Conservation (phyloP, 495 filamentous ascomycete species). For the Aspergillus kassunensis region DNA sequence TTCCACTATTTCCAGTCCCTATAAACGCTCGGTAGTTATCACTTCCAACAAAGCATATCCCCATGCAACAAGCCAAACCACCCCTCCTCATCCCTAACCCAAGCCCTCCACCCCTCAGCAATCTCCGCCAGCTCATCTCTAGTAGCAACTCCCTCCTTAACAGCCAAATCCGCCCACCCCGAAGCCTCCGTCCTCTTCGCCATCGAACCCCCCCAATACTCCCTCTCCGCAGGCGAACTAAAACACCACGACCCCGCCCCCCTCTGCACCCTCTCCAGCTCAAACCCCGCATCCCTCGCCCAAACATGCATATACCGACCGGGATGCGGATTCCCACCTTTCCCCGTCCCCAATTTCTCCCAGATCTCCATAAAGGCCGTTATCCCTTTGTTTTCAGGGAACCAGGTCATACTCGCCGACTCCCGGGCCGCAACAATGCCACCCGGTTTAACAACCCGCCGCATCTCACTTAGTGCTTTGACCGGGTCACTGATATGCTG, state of each 20-base stretch:
- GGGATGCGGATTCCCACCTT: slow-evolving; percentile 45
- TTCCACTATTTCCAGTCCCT: no score
- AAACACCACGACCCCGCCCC: slow-evolving; percentile 48
- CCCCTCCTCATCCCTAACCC: slow-evolving; percentile 42
- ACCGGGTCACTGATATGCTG: slow-evolving; percentile 48
- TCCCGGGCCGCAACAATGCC: slow-evolving; percentile 54
- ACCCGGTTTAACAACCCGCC: slow-evolving; percentile 39
- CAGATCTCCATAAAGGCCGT: slow-evolving; percentile 36
- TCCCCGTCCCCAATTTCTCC: slow-evolving; percentile 27
- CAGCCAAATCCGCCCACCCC: slow-evolving; percentile 33
- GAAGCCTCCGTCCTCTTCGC: slow-evolving; percentile 36
- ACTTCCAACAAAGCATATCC: slow-evolving; percentile 50
- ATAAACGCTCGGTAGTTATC: no score
- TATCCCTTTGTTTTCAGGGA: slow-evolving; percentile 43
- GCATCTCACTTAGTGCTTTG: slow-evolving; percentile 47
- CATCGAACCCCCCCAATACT: slow-evolving; percentile 48
- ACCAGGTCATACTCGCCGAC: slow-evolving; percentile 42
- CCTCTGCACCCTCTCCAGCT: slow-evolving; percentile 25
- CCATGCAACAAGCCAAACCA: slow-evolving; percentile 52
- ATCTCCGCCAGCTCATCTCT: slow-evolving; percentile 37
- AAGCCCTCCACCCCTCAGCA: slow-evolving; percentile 40
- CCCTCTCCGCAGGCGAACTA: slow-evolving; percentile 37
- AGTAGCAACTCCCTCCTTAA: slow-evolving; percentile 36
- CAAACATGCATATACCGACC: slow-evolving; percentile 45
- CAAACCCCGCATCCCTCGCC: slow-evolving; percentile 47